Conservation (phyloP, 306 rosid species). For the Sphenostylis stenocarpa region DNA sequence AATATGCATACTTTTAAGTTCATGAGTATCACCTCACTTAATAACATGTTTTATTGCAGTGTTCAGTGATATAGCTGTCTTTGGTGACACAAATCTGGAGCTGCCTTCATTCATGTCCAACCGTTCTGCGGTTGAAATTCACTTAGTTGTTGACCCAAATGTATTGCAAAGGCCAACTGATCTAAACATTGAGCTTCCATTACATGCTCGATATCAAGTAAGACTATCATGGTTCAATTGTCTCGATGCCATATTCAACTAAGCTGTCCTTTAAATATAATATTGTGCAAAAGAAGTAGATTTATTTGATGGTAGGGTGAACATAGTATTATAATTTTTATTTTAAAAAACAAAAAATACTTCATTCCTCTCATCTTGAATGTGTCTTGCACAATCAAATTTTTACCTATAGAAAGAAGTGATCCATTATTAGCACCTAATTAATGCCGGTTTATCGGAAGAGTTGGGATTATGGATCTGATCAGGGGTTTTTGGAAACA, state of each 20-base stretch:
- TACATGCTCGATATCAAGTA: constrained; percentile 90
- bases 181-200: constrained; percentile 58
- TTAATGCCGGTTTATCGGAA: constrained; percentile 36
- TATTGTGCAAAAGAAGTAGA: not conserved
- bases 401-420: too few relatives aligned
- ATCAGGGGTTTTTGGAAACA: constrained; percentile 65
- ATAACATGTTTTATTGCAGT: constrained; percentile 44
- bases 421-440: too few relatives aligned
- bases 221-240: constrained; percentile 23
- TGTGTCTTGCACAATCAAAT: too few relatives aligned
- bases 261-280: not conserved
- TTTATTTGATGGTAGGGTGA: too few relatives aligned
- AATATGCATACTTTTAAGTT: not conserved
- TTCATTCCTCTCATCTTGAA: too few relatives aligned
- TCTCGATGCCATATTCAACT: not conserved
- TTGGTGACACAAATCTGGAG: constrained; percentile 89
- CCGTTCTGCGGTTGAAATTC: constrained; percentile 79
- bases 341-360: too few relatives aligned
- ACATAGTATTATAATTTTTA: too few relatives aligned
- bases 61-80: constrained; percentile 59
- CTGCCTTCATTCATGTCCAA: constrained; percentile 79
- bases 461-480: constrained; percentile 30
- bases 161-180: constrained; percentile 32
- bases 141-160: constrained; percentile 51
- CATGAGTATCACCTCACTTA: constrained; percentile 3